A percentile compares a stretch with the other conserved stretches of the same genome.
These are phyloP conservation scores for Lyophyllum semitale DNA, from an alignment of 768 basidiomycete genomes.

Conservation along the genomic window DNA sequence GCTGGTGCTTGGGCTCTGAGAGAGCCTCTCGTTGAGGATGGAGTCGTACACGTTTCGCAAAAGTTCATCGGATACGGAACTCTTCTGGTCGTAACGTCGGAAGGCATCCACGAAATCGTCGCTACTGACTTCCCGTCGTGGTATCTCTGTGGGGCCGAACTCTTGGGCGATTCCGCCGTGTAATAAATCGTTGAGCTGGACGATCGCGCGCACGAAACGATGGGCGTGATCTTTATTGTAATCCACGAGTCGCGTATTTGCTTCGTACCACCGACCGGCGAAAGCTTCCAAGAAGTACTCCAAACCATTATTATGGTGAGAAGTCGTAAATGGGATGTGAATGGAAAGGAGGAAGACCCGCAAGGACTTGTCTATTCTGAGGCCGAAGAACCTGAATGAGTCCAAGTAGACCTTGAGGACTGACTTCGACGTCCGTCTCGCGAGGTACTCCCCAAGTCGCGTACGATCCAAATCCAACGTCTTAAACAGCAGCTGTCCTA, in stretches of 20 bases:
- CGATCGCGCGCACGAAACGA: slow-evolving; percentile 76
- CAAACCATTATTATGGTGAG: slow-evolving; percentile 42
- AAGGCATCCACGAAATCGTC: slow-evolving; percentile 87
- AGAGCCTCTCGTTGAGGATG: slow-evolving; percentile 69
- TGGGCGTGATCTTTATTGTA: slow-evolving; percentile 83
- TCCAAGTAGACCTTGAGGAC: slow-evolving; percentile 86
- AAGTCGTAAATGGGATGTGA: slow-evolving; percentile 46
- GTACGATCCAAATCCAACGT: slow-evolving; percentile 81
- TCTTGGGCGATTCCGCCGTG: slow-evolving; percentile 73
- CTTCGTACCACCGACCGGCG: slow-evolving; percentile 87
- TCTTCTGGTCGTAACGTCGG: slow-evolving; percentile 71
- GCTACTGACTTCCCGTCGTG: slow-evolving; percentile 60
- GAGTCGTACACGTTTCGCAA: slow-evolving; percentile 81
- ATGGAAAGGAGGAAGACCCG: slow-evolving; percentile 87
- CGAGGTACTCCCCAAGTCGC: slow-evolving; percentile 83
- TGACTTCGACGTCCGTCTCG: slow-evolving; percentile 67
- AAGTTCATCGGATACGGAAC: slow-evolving; percentile 71
- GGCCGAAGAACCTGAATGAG: slow-evolving; percentile 80
- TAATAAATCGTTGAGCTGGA: slow-evolving; percentile 86
- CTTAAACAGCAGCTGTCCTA: slow-evolving; percentile 81
- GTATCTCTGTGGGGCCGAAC: slow-evolving; percentile 54
- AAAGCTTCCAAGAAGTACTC: slow-evolving; percentile 84
- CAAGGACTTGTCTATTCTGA: slow-evolving; percentile 87
- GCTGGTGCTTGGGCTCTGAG: slow-evolving; percentile 60
- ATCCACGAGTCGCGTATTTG: slow-evolving; percentile 75